Conservation (phyloP, 495 filamentous ascomycete genomes). For the Penicillium chermesinum region DNA sequence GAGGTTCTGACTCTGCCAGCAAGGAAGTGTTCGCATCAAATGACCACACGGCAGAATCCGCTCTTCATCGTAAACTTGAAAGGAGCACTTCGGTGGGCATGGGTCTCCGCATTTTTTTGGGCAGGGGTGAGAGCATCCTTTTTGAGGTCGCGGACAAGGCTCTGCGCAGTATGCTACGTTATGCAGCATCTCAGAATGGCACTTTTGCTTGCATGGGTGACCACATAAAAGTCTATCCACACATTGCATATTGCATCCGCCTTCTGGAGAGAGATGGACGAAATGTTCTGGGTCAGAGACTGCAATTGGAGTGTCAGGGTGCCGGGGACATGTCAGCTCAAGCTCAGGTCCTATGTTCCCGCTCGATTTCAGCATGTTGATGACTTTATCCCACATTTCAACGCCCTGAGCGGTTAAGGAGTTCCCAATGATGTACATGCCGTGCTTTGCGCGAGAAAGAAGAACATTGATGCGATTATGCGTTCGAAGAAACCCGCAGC, state of each 20-base stretch:
- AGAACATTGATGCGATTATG: too few species aligned
- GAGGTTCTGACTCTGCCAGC: constrained; percentile 46
- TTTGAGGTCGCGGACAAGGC: constrained; percentile 11
- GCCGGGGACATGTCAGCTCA: constrained; percentile 59
- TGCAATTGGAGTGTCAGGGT: constrained; percentile 48
- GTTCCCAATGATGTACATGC: too few species aligned
- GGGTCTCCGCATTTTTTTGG: constrained; percentile 54
- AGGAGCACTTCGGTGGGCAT: constrained; percentile 47
- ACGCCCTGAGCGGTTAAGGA: constrained; percentile 51
- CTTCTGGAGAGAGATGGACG: constrained; percentile 51
- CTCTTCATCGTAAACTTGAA: constrained; percentile 29
- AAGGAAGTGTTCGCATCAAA: constrained; percentile 37
- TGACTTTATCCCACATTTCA: constrained; percentile 37
- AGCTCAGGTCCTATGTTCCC: constrained; percentile 53
- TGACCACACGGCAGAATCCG: constrained; percentile 59
- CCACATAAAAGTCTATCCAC: constrained; percentile 12
- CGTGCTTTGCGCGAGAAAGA: too few species aligned
- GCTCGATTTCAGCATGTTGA: too few species aligned
- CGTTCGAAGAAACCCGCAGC: too few species aligned
- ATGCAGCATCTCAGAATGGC: constrained; percentile 10
- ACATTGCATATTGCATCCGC: constrained; percentile 19
- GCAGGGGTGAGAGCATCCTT: constrained; percentile 37
- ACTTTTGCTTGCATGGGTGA: constrained; percentile 9
- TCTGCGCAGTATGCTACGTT: constrained; percentile 5
- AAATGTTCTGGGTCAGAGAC: constrained; percentile 60